phyloP scores from a whole-genome alignment of 345 rosid genomes.

The Crucihimalaya himalaica region DNA sequence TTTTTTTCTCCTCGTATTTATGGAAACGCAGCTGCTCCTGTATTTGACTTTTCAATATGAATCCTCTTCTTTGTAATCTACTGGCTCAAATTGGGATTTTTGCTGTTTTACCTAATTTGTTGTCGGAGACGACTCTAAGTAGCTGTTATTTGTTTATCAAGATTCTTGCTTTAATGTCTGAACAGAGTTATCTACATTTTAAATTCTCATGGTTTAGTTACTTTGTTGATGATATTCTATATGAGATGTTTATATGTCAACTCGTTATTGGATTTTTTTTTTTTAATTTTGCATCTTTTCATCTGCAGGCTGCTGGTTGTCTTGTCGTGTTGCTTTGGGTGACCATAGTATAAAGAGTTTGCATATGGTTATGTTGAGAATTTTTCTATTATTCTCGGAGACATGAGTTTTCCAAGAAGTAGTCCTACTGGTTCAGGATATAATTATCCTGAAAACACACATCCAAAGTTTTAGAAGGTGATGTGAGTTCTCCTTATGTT shows the following conservation, averaged over 20 bases:
- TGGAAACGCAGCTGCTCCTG: neutral
- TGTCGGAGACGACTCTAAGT: conserved; percentile 5
- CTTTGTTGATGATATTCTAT: neutral
- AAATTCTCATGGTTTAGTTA: neutral
- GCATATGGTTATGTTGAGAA: neutral
- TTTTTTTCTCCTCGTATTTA: neutral
- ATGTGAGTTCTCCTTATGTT: conserved; percentile 56
- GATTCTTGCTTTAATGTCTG: neutral
- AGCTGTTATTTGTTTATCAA: neutral
- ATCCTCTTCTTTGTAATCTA: neutral
- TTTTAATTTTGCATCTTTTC: neutral
- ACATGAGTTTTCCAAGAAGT: conserved; percentile 19
- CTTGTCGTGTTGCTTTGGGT: conserved; percentile 8
- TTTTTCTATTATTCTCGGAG: neutral
- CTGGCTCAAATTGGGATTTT: conserved; percentile 11
- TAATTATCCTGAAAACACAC: conserved; percentile 23
- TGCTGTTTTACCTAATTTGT: conserved; percentile 5
- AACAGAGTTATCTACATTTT: neutral
- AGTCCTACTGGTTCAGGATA: conserved; percentile 25
- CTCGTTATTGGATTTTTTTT: neutral
- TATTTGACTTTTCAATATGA: neutral
- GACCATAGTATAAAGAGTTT: neutral
- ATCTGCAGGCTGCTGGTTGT: conserved; percentile 24
- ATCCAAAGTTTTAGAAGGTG: conserved; percentile 34
- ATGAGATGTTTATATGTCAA: neutral